Evolutionary conservation across 1,284 basidiomycete species (phyloP).

Genomic region (Malassezia brasiliensis): DNA sequence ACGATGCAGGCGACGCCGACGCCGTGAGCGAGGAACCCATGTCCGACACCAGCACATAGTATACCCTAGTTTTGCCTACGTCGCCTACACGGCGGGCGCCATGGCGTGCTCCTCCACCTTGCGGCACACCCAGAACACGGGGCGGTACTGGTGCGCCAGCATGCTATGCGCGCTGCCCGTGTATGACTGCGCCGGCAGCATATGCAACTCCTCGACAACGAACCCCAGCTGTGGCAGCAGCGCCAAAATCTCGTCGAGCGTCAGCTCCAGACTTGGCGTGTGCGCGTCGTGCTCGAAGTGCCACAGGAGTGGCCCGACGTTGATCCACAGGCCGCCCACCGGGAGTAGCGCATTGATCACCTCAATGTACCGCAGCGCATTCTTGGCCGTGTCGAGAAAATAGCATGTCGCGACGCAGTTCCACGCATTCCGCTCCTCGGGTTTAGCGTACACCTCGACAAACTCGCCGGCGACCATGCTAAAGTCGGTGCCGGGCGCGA

Average conservation of each 20-base stretch:
- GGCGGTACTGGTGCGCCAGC: slow-evolving; percentile 79
- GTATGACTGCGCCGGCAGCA: slow-evolving; percentile 67
- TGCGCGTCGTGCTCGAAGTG: slow-evolving; percentile 77
- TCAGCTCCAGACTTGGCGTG: slow-evolving; percentile 66
- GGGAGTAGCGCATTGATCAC: slow-evolving; percentile 39
- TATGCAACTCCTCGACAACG: slow-evolving; percentile 65
- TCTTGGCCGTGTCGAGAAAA: slow-evolving; percentile 77
- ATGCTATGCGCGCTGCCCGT: slow-evolving; percentile 72
- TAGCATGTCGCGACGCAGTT: slow-evolving; percentile 87
- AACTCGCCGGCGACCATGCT: slow-evolving; percentile 47
- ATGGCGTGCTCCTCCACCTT: slow-evolving; percentile 31
- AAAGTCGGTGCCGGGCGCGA: slow-evolving; percentile 35
- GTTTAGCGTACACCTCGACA: slow-evolving; percentile 45
- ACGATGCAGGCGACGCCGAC: background rate
- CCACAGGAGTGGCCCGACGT: slow-evolving; percentile 77
- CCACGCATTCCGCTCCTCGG: slow-evolving; percentile 65
- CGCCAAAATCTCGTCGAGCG: slow-evolving; percentile 72
- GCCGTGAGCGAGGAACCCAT: too few relatives aligned
- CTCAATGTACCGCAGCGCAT: slow-evolving; percentile 41
- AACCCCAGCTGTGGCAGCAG: slow-evolving; percentile 72
- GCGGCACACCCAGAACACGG: slow-evolving; percentile 48
- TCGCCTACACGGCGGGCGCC: slow-evolving; percentile 23
- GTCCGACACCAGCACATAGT: too few relatives aligned
- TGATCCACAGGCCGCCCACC: slow-evolving; percentile 39
- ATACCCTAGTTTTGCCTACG: background rate